Percentiles rank a stretch among this genome's conserved stretches.
Evolutionary conservation across 805 yeast species (phyloP).

Genomic region (Spathaspora hagerdaliae): DNA sequence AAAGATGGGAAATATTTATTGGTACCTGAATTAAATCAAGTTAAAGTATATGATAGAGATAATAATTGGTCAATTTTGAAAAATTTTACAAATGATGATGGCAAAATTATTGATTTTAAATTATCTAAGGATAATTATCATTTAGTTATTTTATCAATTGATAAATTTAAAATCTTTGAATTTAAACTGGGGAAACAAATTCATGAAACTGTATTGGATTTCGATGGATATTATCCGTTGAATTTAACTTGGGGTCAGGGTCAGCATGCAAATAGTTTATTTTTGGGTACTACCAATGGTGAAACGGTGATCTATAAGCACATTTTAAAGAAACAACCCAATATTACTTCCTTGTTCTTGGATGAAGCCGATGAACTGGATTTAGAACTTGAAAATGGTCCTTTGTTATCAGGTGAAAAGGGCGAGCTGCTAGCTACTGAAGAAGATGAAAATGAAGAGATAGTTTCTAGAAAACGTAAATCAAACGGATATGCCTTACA

Average conservation of each 20-base stretch:
- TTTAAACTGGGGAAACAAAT: slow-evolving; percentile 28
- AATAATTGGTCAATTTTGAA: slow-evolving; percentile 23
- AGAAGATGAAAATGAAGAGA: slow-evolving; percentile 1
- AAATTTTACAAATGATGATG: slow-evolving; percentile 1
- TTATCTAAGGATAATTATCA: not conserved
- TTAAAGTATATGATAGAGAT: slow-evolving; percentile 42
- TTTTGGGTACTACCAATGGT: slow-evolving; percentile 44
- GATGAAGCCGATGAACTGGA: slow-evolving; percentile 13
- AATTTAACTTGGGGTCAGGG: slow-evolving; percentile 24
- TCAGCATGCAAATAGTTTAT: slow-evolving; percentile 21
- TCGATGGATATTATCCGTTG: slow-evolving; percentile 25
- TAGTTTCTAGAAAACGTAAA: not conserved
- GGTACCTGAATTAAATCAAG: slow-evolving; percentile 47
- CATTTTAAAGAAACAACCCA: slow-evolving; percentile 23
- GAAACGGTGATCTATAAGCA: slow-evolving; percentile 24
- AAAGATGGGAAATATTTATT: slow-evolving; percentile 63
- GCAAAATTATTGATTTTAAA: slow-evolving; percentile 8
- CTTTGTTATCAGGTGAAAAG: slow-evolving; percentile 5
- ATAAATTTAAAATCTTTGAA: slow-evolving; percentile 48
- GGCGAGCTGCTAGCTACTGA: slow-evolving; percentile 2
- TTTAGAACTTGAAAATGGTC: slow-evolving; percentile 54
- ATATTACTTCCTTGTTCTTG: slow-evolving; percentile 21
- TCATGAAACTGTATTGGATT: slow-evolving; percentile 9
- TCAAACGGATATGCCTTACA: slow-evolving; percentile 11
- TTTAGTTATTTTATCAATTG: slow-evolving; percentile 3